Conservation (phyloP, 2,329 filamentous ascomycete genomes). For the Lachnellula hyalina region DNA sequence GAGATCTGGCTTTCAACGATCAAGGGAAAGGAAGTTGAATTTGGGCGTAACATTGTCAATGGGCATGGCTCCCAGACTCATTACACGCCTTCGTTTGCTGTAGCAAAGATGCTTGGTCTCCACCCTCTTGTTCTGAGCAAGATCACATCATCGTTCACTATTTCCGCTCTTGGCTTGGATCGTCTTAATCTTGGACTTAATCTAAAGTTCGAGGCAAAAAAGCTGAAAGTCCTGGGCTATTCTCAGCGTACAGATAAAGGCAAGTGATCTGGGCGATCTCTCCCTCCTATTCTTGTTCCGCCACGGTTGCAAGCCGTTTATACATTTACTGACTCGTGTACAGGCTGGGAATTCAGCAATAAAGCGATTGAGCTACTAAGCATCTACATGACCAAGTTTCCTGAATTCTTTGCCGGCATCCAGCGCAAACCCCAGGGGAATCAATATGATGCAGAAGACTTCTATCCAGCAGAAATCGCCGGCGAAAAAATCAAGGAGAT, state of each 20-base stretch:
- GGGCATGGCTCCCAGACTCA: slow-evolving; percentile 64
- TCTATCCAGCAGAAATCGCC: slow-evolving; percentile 72
- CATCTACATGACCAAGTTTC: slow-evolving; percentile 90
- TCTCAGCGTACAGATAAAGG: slow-evolving; percentile 71
- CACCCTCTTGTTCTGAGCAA: slow-evolving; percentile 89
- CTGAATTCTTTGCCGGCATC: slow-evolving; percentile 89
- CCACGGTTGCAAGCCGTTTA: too few species aligned
- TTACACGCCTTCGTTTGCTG: slow-evolving; percentile 83
- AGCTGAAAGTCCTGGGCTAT: slow-evolving; percentile 92
- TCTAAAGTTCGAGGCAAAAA: slow-evolving; percentile 92
- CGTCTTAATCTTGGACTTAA: slow-evolving; percentile 91
- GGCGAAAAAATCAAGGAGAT: slow-evolving; percentile 87
- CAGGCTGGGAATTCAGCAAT: slow-evolving; percentile 91
- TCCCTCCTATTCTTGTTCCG: too few species aligned
- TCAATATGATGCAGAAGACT: slow-evolving; percentile 76
- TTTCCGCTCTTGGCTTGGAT: slow-evolving; percentile 68
- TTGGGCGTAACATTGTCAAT: slow-evolving; percentile 67
- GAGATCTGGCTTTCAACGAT: slow-evolving; percentile 72
- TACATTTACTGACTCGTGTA: background rate
- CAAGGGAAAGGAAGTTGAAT: slow-evolving; percentile 72
- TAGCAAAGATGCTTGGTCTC: slow-evolving; percentile 74
- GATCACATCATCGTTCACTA: slow-evolving; percentile 89
- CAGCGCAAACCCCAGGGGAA: slow-evolving; percentile 80
- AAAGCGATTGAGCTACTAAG: slow-evolving; percentile 75
- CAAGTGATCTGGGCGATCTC: background rate